Percentiles rank a stretch among this genome's conserved stretches.
These are phyloP conservation scores for Leccinum aurantiacum DNA, from an alignment of 768 basidiomycete species.

Conservation along the genomic window DNA sequence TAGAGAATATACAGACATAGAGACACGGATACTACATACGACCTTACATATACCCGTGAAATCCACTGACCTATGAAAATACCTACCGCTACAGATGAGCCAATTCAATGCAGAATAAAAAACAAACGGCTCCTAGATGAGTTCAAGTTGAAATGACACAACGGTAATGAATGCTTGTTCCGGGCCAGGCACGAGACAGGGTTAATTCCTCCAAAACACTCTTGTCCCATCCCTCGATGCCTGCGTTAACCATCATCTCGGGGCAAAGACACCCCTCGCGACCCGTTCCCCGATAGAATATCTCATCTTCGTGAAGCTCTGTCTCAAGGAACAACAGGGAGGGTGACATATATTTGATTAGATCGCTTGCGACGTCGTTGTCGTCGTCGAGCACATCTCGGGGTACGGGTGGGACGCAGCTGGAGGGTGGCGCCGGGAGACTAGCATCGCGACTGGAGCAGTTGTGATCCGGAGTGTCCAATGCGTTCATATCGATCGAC, in stretches of 20 bases:
- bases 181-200: not conserved
- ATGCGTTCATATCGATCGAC: not conserved
- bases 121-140: not conserved
- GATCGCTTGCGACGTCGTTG: not conserved
- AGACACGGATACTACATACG: too few relatives aligned
- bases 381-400: not conserved
- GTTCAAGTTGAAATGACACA: not conserved
- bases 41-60: too few relatives aligned
- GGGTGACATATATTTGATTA: not conserved
- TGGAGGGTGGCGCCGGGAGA: not conserved
- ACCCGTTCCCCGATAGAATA: conserved; percentile 2
- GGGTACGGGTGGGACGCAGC: not conserved
- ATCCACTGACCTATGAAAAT: too few relatives aligned
- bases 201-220: not conserved
- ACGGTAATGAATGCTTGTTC: not conserved
- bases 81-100: too few relatives aligned
- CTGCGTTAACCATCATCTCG: conserved; percentile 10
- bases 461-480: not conserved
- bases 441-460: not conserved
- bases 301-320: conserved; percentile 2
- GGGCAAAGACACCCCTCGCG: conserved; percentile 14
- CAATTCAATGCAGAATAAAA: not conserved
- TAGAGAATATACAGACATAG: too few relatives aligned
- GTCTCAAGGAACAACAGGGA: not conserved
- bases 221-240: conserved; percentile 11